phyloP scores from a whole-genome alignment of 441 rosid species.

The Pelargonium cotyledonis region DNA sequence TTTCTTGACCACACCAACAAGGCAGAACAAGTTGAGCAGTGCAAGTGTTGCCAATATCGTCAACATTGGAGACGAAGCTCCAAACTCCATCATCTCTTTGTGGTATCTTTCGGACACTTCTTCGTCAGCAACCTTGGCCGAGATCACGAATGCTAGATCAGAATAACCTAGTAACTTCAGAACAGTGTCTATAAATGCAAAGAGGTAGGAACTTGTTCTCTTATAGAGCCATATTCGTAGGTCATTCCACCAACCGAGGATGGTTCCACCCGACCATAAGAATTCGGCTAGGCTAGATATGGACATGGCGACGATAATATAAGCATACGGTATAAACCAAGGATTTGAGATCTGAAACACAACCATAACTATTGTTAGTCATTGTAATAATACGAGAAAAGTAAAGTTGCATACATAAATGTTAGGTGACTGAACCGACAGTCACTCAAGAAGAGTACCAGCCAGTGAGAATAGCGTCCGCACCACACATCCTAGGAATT shows the following conservation, averaged over 20 bases:
- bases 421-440: no score
- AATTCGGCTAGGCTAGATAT: conserved; percentile 45
- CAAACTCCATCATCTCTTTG: conserved; percentile 60
- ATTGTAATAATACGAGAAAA: no score
- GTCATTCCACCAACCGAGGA: conserved; percentile 64
- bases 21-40: conserved; percentile 43
- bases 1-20: conserved; percentile 28
- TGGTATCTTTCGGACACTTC: conserved; percentile 43
- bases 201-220: conserved; percentile 57
- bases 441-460: no score
- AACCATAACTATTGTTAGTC: not conserved
- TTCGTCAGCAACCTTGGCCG: conserved; percentile 53
- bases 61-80: conserved; percentile 59
- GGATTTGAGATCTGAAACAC: conserved; percentile 36
- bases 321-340: conserved; percentile 60
- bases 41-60: conserved; percentile 45
- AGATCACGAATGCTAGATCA: conserved; percentile 45
- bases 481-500: no score
- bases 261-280: conserved; percentile 48
- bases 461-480: no score
- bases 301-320: conserved; percentile 30
- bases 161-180: conserved; percentile 35
- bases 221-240: conserved; percentile 64
- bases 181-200: conserved; percentile 42
- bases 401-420: no score